Base-by-base conservation (phyloP, 2,329 filamentous ascomycete species). In the Geoglossum cookeanum region DNA sequence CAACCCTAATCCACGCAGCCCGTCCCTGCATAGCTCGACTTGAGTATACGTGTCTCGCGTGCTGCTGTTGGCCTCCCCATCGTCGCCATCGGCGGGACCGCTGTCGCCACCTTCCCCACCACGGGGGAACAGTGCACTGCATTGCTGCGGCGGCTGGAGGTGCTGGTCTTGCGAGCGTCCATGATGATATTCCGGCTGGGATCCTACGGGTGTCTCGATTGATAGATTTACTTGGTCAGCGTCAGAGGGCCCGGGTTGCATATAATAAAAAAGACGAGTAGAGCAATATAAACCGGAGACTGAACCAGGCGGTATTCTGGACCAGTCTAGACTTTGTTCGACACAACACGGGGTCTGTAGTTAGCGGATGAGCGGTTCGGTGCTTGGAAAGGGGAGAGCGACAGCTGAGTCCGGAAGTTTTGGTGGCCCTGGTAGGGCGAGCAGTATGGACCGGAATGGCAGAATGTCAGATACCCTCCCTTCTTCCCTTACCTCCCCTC, bases 161-260 rank as follows among this genome's bases (percentile, higher is more conserved):
- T 39, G 55, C 47, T 57, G 42, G 15, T 52, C 45, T 48, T 57
- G 42, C 17, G 42, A 17, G 44, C 11, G 55, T 48, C 55, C 42
- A 39, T 52, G 42, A 33, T 57, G 42, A 48, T 52, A 51, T 11
- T 57, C 27, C 35, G 33, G 13, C n/a, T 45, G 22, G 54, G 15
- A 33, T 27, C n/a, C 15, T 44, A 11, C n/a, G 5, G 37, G n/a
- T 9, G 32, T n/a, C 22, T 55, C 54, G 54, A 48, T n/a, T 55
- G 54, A n/a, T 53, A 22, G 17, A 32, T 55, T 15, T 55, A 29
- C 6, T 33, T 57, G 22, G 17, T 49, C n/a, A 32, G 35, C 47
- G 15, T 57, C 45, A 57, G 55, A 33, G 32, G 55, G 27, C 55
- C 53, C 55, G 22, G 55, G 45, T 52, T 57, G 55, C 55, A 57